These are phyloP conservation scores for Cytospora schulzeri DNA, from an alignment of 2,329 filamentous ascomycete genomes.

Conservation along the genomic window DNA sequence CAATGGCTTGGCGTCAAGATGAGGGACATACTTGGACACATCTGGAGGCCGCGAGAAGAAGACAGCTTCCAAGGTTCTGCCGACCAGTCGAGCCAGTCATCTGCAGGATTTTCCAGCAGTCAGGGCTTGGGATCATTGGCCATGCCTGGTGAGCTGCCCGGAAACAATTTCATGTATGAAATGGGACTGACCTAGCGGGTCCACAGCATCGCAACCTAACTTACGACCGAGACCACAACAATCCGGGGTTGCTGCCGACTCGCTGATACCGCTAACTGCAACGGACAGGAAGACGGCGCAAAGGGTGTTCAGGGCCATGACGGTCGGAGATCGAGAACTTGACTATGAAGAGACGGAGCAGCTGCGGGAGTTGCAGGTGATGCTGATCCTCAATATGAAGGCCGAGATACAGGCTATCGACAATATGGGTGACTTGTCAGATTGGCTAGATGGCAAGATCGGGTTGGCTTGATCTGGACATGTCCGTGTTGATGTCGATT, in stretches of 20 bases:
- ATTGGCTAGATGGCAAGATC: slow-evolving; percentile 53
- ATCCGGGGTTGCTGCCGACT: slow-evolving; percentile 28
- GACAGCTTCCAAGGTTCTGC: slow-evolving; percentile 7
- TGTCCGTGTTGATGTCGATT: not conserved
- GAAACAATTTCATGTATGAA: not conserved
- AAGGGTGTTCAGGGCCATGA: slow-evolving; percentile 52
- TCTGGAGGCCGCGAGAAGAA: not conserved
- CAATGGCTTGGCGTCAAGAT: slow-evolving; percentile 66
- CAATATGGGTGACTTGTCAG: slow-evolving; percentile 50
- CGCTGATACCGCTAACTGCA: slow-evolving; percentile 45
- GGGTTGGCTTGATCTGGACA: not conserved
- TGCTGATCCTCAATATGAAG: slow-evolving; percentile 75
- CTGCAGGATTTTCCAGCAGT: slow-evolving; percentile 21
- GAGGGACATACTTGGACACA: slow-evolving; percentile 40
- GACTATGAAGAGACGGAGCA: slow-evolving; percentile 43
- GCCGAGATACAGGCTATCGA: slow-evolving; percentile 77
- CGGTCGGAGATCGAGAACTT: slow-evolving; percentile 29
- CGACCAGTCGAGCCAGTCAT: slow-evolving; percentile 21
- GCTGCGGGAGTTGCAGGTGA: slow-evolving; percentile 64
- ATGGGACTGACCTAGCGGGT: not conserved
- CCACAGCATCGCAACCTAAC: slow-evolving; percentile 1
- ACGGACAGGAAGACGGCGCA: slow-evolving; percentile 62
- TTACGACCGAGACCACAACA: not conserved
- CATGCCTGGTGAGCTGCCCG: slow-evolving; percentile 20
- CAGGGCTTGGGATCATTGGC: slow-evolving; percentile 27